Evolutionary conservation across 1,139 yeast genomes (phyloP).

Genomic region (Torulaspora pretoriensis): DNA sequence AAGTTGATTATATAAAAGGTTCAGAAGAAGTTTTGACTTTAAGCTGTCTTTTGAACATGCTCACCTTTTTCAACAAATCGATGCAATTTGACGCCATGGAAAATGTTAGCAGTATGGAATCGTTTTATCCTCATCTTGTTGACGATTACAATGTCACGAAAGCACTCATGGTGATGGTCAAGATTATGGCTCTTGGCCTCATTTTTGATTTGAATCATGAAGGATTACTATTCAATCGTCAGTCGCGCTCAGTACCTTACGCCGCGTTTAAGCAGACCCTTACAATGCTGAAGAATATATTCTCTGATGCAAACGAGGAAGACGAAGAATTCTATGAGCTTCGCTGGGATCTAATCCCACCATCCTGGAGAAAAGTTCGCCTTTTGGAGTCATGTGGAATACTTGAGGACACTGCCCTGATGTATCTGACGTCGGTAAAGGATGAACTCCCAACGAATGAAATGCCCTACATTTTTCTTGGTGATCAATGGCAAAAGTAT

Average conservation of each 20-base stretch:
- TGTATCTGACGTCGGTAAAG: slow-evolving; percentile 23
- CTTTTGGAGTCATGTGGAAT: slow-evolving; percentile 26
- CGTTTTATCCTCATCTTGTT: slow-evolving; percentile 26
- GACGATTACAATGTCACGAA: slow-evolving; percentile 28
- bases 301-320: slow-evolving; percentile 24
- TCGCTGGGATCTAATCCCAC: slow-evolving; percentile 37
- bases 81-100: slow-evolving; percentile 36
- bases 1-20: slow-evolving; percentile 41
- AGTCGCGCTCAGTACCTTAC: slow-evolving; percentile 30
- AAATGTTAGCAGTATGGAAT: slow-evolving; percentile 25
- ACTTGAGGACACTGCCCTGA: slow-evolving; percentile 24
- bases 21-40: slow-evolving; percentile 40
- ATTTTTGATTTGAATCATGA: slow-evolving; percentile 21
- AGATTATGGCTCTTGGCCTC: slow-evolving; percentile 25
- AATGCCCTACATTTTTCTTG: slow-evolving; percentile 23
- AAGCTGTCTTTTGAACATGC: slow-evolving; percentile 42
- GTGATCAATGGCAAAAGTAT: slow-evolving; percentile 22
- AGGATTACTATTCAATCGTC: slow-evolving; percentile 21
- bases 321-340: slow-evolving; percentile 44
- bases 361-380: slow-evolving; percentile 25
- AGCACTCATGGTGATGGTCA: slow-evolving; percentile 25
- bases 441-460: slow-evolving; percentile 26
- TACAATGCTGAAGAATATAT: slow-evolving; percentile 30
- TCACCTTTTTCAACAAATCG: slow-evolving; percentile 43
- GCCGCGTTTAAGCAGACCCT: slow-evolving; percentile 35